Evolutionary conservation across 169 alveolate genomes (phyloP).

Genomic region (Eimeria tenella): DNA sequence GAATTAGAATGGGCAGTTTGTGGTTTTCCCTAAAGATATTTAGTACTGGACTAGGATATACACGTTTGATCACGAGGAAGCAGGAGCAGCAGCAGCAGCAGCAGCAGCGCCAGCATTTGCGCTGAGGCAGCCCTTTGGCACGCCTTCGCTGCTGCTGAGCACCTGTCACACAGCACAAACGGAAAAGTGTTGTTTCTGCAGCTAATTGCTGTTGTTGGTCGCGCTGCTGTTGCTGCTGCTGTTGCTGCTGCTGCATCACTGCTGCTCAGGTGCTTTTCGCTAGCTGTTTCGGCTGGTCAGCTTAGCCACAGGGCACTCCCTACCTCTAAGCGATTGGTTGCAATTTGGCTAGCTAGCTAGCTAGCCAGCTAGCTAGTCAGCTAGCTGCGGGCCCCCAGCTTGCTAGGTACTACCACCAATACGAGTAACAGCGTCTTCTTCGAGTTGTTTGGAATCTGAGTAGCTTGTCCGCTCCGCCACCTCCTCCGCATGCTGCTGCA

Average conservation of each 20-base stretch:
- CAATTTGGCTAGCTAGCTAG: too few species aligned
- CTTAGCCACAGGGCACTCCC: neutral
- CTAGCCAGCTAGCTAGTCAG: too few species aligned
- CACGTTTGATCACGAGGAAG: too few species aligned
- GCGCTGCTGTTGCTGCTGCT: slow-evolving; percentile 10
- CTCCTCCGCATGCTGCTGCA: neutral
- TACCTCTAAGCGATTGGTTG: too few species aligned
- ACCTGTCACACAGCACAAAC: neutral
- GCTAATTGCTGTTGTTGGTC: neutral
- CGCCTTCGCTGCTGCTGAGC: neutral
- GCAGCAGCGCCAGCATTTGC: slow-evolving; percentile 13
- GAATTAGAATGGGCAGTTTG: too few species aligned
- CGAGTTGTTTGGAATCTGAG: neutral
- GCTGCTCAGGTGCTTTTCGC: neutral
- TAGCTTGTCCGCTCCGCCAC: neutral
- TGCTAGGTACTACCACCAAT: neutral
- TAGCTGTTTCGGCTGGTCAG: neutral
- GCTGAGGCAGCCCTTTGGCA: neutral
- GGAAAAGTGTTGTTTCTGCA: neutral
- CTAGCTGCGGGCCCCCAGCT: neutral
- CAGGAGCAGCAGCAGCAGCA: neutral
- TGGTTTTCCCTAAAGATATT: too few species aligned
- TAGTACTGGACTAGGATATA: too few species aligned
- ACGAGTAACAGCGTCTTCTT: neutral
- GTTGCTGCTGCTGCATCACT: slow-evolving; percentile 1